Base-by-base conservation (phyloP, 2,329 filamentous ascomycete species). In the Colletotrichum sp. region DNA sequence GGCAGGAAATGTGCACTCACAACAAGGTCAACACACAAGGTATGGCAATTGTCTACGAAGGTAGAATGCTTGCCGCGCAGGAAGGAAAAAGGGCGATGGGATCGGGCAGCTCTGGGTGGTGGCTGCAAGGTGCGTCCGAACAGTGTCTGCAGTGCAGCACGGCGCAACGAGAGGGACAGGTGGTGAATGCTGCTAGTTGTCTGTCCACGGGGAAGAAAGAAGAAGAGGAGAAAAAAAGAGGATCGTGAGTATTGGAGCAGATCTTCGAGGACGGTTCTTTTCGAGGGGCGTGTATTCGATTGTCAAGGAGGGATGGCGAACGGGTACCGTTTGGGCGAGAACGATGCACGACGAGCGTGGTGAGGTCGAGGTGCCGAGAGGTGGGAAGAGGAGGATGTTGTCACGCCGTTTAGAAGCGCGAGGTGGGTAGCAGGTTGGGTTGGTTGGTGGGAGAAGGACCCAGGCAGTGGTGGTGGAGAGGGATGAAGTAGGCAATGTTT, bases 381-480 rank as follows among this genome's bases (percentile, higher is more conserved):
- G 39, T 60, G 59, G 57, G 59, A 75, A 55, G 52, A 71, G 28
- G 43, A 75, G 64, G 69, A 68, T 75, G 64, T 60, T 75, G 73
- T 75, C 59, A 73, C 73, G 73, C 73, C 70, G 70, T 64, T 55
- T 65, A 64, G 63, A 39, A 68, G 73, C 68, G 39, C 73, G 73
- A 75, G 73, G 64, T 73, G 70, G 57, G 59, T 75, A 68, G 67
- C 28, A 14, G 30, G 63, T 69, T 28, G 52, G 67, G 48, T 72
- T 60, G 73, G 73, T 55, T 67, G 72, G 69, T 75, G 55, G 63
- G 73, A 72, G 14, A 70, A 34, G 36, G 68, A 52, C 21, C 24
- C 26, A 72, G 72, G 43, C 26, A 65, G 66, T 43, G 43, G 43
- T 52, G 43, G 43, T 52, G 55, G 32, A 39, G 14, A 65, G 26